Evolutionary conservation across 768 basidiomycete genomes (phyloP).

Genomic region (Vararia minispora): DNA sequence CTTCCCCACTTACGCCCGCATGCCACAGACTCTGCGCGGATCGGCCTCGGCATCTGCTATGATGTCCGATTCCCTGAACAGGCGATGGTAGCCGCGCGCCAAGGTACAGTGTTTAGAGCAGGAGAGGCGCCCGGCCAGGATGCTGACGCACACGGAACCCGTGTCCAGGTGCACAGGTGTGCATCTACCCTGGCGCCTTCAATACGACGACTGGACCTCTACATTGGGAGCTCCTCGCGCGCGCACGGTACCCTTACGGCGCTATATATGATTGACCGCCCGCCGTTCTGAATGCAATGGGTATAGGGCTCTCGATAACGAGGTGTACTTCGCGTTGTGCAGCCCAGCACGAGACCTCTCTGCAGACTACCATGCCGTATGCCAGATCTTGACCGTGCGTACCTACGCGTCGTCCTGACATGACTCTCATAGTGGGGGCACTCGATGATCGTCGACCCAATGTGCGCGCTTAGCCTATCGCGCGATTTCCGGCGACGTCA

Average conservation of each 20-base stretch:
- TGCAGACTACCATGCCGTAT: constrained; percentile 81
- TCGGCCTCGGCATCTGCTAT: constrained; percentile 95
- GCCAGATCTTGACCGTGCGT: constrained; percentile 16
- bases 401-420: neutral
- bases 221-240: constrained; percentile 90
- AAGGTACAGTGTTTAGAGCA: too few species aligned
- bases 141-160: neutral
- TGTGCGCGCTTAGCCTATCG: constrained; percentile 30
- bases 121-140: constrained; percentile 11
- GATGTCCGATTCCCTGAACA: constrained; percentile 93
- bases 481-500: neutral
- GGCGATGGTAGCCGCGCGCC: constrained; percentile 80
- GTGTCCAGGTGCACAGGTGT: constrained; percentile 39
- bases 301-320: constrained; percentile 88
- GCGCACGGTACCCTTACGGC: constrained; percentile 44
- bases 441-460: constrained; percentile 83
- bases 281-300: neutral
- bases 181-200: constrained; percentile 93
- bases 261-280: neutral
- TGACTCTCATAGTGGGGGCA: constrained; percentile 63
- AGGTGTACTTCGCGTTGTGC: constrained; percentile 93
- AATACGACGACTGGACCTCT: constrained; percentile 92
- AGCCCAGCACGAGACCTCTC: constrained; percentile 82
- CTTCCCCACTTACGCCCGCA: neutral
- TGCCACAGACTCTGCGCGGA: constrained; percentile 82